Evolutionary conservation across 768 basidiomycete species (phyloP), one percentile per base, ranked within the genome.

Genomic region (Cystobasidium ongulense): DNA sequence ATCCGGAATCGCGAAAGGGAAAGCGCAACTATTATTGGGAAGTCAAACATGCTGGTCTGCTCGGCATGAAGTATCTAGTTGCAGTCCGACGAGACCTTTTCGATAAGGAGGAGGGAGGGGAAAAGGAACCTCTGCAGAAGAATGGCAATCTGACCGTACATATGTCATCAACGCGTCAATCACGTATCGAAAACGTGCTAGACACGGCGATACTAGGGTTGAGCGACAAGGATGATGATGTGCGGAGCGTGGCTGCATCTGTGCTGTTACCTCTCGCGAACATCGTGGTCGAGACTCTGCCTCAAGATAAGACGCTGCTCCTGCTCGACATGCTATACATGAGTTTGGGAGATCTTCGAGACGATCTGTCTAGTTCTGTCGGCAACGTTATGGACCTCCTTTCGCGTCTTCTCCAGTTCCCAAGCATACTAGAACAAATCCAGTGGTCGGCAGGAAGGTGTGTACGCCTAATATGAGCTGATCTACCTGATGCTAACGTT

Each of bases 41-140:
- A 81, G 89, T 99, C 63, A 86, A 95, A 68, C 96, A 99, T 83
- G 94, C 96, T n/a, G 96, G 96, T 33, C 82, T 99, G 74, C 85
- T 98, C 10, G 96, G 96, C 0, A 88, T 99, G 81, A 97, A 97
- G 83, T 98, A 98, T 80, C 91, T 97, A 81, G 93, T 98, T 41
- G 96, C 95, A 17, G 96, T 98, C 21, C 84, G 92, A 76, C 87
- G 85, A 67, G 92, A 96, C 80, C 82, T 97, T 27, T 88, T 98
- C 72, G 86, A 81, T 29, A 79, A 82, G 7, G 77, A 72, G 4
- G 66, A 74, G 35, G 74, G 1, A 68, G 41, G 76, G 38, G 73
- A 63, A 59, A 70, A 63, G 31, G 63, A 29, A 25, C 46, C 71
- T 18, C 59, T 35, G n/a, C 59, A 63, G 39, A 46, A 39, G 27